Base-by-base conservation (phyloP, 2,329 filamentous ascomycete genomes). In the Xylariaceae sp. region DNA sequence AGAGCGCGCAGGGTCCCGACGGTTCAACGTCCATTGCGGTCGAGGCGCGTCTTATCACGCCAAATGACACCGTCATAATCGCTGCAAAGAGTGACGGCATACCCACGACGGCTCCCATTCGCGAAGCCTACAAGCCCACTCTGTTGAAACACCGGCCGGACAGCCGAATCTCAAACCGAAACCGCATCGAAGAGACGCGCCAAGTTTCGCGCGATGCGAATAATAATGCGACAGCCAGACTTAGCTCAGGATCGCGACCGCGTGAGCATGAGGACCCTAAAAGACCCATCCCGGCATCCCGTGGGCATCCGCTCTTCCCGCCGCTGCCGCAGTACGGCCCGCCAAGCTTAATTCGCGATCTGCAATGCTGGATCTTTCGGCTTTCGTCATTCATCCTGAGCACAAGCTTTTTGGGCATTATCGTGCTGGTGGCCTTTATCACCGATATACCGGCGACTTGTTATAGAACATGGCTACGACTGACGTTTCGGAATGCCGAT, bases 271-370 rank as follows among this genome's bases (percentile, higher is more conserved):
- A 78, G 23, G 77, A 74, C 10, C 78, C 78, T 15, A 73, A 74
- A 49, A 75, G 71, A 59, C 70, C 79, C 11, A 80, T 80, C 74
- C 86, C 88, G 0, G 84, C 86, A 1, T 86, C 86, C 6, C 82
- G 84, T 64, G 92, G 89, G 1, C 87, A 92, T 66, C 88, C 90
- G 2, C 76, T 96, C 4, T 97, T 97, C 65, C 92, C 92, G 4
- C 89, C 90, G 1, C 74, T 96, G 7, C 92, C 92, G 0, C 77
- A 90, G 0, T 96, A 96, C 67, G 89, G 89, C 0, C 88, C 90
- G 0, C 86, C 91, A 0, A 87, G 88, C 0, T 55, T 82, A 0
- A 59, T 87, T n/a, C 81, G 86, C 52, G 79, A 84, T 37, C 37
- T 91, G 0, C 87, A 92, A 65, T 89, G 84, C 69, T 73, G 80